Base-by-base conservation (phyloP, 2,329 filamentous ascomycete genomes). In the Neofusicoccum cordaticola region DNA sequence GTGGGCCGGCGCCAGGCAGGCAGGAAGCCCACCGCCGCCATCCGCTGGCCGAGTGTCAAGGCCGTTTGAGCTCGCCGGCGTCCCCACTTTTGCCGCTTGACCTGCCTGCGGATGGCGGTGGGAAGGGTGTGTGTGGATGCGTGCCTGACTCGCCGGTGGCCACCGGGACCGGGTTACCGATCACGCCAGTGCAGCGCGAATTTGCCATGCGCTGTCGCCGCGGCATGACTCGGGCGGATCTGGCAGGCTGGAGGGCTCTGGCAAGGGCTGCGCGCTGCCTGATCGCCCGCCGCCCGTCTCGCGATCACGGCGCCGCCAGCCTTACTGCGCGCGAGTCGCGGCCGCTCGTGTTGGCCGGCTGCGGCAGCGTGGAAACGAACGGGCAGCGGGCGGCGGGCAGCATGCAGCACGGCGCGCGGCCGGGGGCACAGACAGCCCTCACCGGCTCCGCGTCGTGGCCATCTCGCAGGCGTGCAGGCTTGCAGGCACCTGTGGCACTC, bases 51-150 rank as follows among this genome's bases (percentile, higher is more conserved):
- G 53, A 60, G 56, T 60, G 56, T 60, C 56, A 60, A 35, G 56
- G 56, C 56, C 56, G 56, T 60, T 60, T 60, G 56, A 60, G 56
- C 27, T 45, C 42, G 56, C 8, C 41, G 41, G 42, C 56, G 56
- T 45, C 56, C 41, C 56, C 56, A 60, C 56, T 60, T 60, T 60
- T 63, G 62, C 63, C 63, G 63, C 52, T 64, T 64, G 53, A 64
- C 63, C 52, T 64, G 63, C 63, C 63, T 52, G 53, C 52, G 63
- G 52, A 64, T 64, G 63, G 63, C 63, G 63, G 63, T 64, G 52
- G 63, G 44, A 60, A 47, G 41, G 48, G 62, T 51, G 44, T 57
- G 13, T 51, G 52, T 57, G 50, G 62, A 64, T 37, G 56, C 56
- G 42, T 60, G 56, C 56, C 61, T 63, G 47, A 52, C 61, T 63